Evolutionary conservation across 768 basidiomycete genomes (phyloP).

Genomic region (Naganishia antarctica): DNA sequence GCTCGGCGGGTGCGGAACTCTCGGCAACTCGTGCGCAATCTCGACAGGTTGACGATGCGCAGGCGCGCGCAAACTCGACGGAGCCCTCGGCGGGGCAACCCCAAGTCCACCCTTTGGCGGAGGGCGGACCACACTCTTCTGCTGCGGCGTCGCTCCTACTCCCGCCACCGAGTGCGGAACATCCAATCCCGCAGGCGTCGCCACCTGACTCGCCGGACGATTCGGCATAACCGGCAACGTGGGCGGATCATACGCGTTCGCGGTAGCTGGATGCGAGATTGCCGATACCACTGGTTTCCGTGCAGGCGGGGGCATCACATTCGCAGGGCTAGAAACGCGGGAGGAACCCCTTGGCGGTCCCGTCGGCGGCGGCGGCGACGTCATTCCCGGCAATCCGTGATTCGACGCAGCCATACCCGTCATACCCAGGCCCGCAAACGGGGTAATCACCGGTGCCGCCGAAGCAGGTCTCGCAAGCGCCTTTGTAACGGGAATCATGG

Average conservation of each 20-base stretch:
- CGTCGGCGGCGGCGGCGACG: conserved; percentile 29
- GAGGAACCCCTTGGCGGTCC: conserved; percentile 28
- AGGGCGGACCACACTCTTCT: neutral
- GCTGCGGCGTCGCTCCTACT: neutral
- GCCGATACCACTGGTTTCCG: neutral
- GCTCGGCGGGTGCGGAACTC: too few species aligned
- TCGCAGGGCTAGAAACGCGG: neutral
- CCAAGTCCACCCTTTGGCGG: too few species aligned
- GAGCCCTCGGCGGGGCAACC: neutral
- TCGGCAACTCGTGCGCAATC: neutral
- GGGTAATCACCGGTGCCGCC: conserved; percentile 11
- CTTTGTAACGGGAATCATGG: conserved; percentile 56
- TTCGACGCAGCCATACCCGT: neutral
- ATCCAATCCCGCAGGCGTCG: conserved; percentile 53
- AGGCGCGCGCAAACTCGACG: neutral
- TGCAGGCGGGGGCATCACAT: neutral
- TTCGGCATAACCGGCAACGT: conserved; percentile 22
- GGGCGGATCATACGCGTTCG: conserved; percentile 18
- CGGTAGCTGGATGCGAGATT: neutral
- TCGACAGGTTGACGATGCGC: neutral
- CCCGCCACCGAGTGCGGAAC: neutral
- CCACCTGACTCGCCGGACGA: conserved; percentile 56
- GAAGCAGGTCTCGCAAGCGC: conserved; percentile 21
- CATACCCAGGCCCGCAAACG: conserved; percentile 14
- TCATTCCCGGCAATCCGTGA: conserved; percentile 29